Conservation (phyloP, 108 stramenopile genomes). For the Hondaea fermentalgiana region DNA sequence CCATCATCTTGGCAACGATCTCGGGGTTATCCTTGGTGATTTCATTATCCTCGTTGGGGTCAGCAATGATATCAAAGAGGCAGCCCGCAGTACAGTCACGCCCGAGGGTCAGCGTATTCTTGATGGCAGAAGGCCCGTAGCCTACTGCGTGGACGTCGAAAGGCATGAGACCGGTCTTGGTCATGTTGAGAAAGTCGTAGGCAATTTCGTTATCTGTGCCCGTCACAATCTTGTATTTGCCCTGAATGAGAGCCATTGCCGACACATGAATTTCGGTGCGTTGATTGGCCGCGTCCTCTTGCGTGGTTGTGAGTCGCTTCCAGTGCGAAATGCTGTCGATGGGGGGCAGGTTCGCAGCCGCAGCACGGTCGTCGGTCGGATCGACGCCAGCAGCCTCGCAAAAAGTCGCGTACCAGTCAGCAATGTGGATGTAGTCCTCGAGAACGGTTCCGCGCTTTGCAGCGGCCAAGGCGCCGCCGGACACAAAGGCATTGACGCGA, state of each 20-base stretch:
- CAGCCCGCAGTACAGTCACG: constrained; percentile 23
- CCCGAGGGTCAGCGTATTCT: not conserved
- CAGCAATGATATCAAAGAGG: constrained; percentile 35
- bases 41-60: constrained; percentile 31
- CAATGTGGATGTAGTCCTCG: constrained; percentile 13
- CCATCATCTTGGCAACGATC: constrained; percentile 20
- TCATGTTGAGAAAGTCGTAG: not conserved
- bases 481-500: constrained; percentile 27
- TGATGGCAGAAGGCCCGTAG: not conserved
- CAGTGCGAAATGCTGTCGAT: constrained; percentile 33
- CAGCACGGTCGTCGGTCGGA: constrained; percentile 20
- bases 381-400: constrained; percentile 32
- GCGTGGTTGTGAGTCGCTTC: constrained; percentile 21
- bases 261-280: constrained; percentile 16
- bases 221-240: not conserved
- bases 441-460: constrained; percentile 22
- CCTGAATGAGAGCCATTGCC: not conserved
- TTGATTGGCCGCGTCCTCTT: not conserved
- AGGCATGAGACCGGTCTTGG: not conserved
- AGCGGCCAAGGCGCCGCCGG: constrained; percentile 31
- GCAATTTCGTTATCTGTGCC: not conserved
- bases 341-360: constrained; percentile 18
- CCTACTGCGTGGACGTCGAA: not conserved
- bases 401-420: constrained; percentile 44
- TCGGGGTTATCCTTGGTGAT: not conserved